phyloP scores from a whole-genome alignment of 768 basidiomycete genomes.

The Trametes meyenii region DNA sequence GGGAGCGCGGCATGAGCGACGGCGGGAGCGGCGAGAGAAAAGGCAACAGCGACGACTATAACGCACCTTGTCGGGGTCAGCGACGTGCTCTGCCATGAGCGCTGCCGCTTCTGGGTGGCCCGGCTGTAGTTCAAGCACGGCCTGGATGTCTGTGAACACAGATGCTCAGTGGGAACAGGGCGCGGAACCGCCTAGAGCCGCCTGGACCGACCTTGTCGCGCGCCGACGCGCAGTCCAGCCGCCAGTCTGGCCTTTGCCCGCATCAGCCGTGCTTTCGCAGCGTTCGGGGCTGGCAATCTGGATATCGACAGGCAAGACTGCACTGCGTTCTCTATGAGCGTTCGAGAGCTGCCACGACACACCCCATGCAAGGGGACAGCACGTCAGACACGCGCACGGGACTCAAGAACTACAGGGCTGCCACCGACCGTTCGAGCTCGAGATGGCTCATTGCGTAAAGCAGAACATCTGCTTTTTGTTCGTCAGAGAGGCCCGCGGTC shows the following conservation, averaged over 20 bases:
- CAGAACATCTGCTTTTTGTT: slow-evolving; percentile 71
- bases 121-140: slow-evolving; percentile 61
- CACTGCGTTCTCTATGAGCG: slow-evolving; percentile 72
- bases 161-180: slow-evolving; percentile 17
- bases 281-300: slow-evolving; percentile 51
- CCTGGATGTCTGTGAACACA: slow-evolving; percentile 57
- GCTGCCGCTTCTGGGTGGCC: slow-evolving; percentile 70
- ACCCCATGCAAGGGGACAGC: slow-evolving; percentile 1
- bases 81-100: slow-evolving; percentile 56
- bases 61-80: slow-evolving; percentile 58
- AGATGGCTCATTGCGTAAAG: slow-evolving; percentile 85
- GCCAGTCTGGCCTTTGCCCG: slow-evolving; percentile 69
- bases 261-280: slow-evolving; percentile 63
- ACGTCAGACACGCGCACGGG: slow-evolving; percentile 16
- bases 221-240: slow-evolving; percentile 60
- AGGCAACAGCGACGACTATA: slow-evolving; percentile 12
- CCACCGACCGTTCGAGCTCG: slow-evolving; percentile 63
- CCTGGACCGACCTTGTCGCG: slow-evolving; percentile 58
- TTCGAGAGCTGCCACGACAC: slow-evolving; percentile 47
- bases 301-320: slow-evolving; percentile 68
- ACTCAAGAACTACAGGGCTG: slow-evolving; percentile 6
- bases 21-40: not conserved
- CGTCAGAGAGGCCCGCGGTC: slow-evolving; percentile 55
- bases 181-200: slow-evolving; percentile 24
- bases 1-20: slow-evolving; percentile 18